Conservation (phyloP, 352 stramenopile genomes). For the Aphanomyces invadans region DNA sequence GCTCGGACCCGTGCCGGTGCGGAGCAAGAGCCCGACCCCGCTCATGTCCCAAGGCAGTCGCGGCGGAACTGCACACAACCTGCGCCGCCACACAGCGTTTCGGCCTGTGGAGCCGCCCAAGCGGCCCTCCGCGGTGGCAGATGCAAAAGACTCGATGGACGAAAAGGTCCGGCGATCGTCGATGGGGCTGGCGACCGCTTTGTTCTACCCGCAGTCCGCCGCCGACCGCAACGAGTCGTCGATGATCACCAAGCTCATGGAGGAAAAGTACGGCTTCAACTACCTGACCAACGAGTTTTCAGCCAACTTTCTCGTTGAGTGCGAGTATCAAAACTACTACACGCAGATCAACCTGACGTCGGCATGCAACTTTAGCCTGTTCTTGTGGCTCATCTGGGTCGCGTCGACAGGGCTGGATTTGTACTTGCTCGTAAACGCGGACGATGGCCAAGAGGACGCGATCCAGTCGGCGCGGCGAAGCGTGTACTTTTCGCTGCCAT, state of each 20-base stretch:
- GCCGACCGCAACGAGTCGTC: constrained; percentile 56
- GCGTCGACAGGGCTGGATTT: constrained; percentile 34
- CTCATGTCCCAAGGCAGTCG: background rate
- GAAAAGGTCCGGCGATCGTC: constrained; percentile 42
- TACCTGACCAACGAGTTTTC: constrained; percentile 73
- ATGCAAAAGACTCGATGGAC: constrained; percentile 17
- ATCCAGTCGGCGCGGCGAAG: constrained; percentile 29
- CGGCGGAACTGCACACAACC: constrained; percentile 1
- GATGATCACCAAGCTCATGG: constrained; percentile 53
- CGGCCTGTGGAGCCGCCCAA: background rate
- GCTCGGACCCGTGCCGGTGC: background rate
- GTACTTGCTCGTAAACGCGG: constrained; percentile 31
- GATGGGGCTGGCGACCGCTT: constrained; percentile 41
- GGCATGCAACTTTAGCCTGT: constrained; percentile 50
- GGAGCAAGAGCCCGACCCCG: background rate
- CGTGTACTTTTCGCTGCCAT: constrained; percentile 41
- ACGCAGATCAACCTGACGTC: constrained; percentile 57
- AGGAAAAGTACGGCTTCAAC: constrained; percentile 79
- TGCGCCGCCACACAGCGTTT: background rate
- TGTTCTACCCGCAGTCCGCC: constrained; percentile 67
- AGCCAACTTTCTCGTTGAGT: constrained; percentile 42
- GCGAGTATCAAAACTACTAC: constrained; percentile 78
- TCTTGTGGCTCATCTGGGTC: constrained; percentile 53
- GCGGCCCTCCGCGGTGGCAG: background rate
- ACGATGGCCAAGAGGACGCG: constrained; percentile 35